Evolutionary conservation across 116 monocot genomes (phyloP).

Genomic region (Phalaenopsis hybrid): DNA sequence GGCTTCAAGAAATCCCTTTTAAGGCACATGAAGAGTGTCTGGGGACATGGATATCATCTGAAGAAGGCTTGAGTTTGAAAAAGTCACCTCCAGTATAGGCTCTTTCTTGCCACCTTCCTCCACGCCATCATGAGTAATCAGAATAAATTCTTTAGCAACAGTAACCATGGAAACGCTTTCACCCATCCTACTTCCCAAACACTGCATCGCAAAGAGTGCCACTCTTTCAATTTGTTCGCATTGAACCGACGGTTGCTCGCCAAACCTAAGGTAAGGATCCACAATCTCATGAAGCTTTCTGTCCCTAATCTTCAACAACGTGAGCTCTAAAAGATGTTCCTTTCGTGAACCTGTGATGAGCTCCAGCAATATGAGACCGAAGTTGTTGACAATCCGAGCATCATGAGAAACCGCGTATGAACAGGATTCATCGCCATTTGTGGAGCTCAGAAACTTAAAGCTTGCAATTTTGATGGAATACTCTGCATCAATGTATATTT

Average conservation of each 20-base stretch:
- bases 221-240: conserved; percentile 54
- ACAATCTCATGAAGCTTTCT: conserved; percentile 55
- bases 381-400: conserved; percentile 35
- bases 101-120: conserved; percentile 23
- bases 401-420: conserved; percentile 19
- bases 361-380: conserved; percentile 61
- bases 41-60: conserved; percentile 87
- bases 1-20: background rate
- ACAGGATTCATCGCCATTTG: conserved; percentile 7
- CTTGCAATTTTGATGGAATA: conserved; percentile 48
- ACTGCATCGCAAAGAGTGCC: conserved; percentile 37
- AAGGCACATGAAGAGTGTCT: conserved; percentile 34
- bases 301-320: conserved; percentile 38
- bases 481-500: conserved; percentile 39
- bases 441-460: conserved; percentile 39
- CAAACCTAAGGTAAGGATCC: conserved; percentile 47
- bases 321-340: conserved; percentile 20
- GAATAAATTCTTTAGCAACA: conserved; percentile 48
- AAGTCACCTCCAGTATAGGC: conserved; percentile 48
- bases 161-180: conserved; percentile 29
- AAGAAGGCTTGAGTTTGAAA: conserved; percentile 84
- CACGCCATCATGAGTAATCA: conserved; percentile 24
- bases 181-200: conserved; percentile 27
- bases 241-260: conserved; percentile 21
- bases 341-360: conserved; percentile 43